Evolutionary conservation across 768 basidiomycete genomes (phyloP).

Genomic region (Podaxis pistillaris): DNA sequence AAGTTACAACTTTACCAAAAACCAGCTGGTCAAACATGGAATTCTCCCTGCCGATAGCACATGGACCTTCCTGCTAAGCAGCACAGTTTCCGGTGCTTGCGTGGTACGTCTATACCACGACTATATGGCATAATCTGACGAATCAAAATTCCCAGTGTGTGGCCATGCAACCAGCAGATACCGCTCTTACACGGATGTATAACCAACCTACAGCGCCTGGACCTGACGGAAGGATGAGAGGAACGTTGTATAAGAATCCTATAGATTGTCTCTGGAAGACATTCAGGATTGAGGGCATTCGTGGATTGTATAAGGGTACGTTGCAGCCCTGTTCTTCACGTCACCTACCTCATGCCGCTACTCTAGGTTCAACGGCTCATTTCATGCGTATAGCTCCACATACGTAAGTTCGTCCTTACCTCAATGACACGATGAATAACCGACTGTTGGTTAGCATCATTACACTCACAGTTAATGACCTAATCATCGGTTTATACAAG

Average conservation of each 20-base stretch:
- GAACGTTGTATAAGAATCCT: constrained; percentile 84
- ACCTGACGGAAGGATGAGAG: constrained; percentile 70
- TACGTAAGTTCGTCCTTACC: constrained; percentile 50
- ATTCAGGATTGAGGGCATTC: constrained; percentile 80
- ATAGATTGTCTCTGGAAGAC: constrained; percentile 99
- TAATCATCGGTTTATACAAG: constrained; percentile 71
- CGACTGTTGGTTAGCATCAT: constrained; percentile 58
- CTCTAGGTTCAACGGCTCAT: constrained; percentile 85
- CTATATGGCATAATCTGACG: not conserved
- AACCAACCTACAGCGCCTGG: constrained; percentile 83
- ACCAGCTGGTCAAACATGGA: constrained; percentile 63
- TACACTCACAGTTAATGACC: constrained; percentile 85
- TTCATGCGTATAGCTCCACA: constrained; percentile 91
- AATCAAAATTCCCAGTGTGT: constrained; percentile 52
- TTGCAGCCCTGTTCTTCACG: not conserved
- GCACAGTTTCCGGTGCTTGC: constrained; percentile 85
- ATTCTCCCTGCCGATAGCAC: constrained; percentile 75
- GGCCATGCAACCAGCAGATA: constrained; percentile 95
- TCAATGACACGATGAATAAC: not conserved
- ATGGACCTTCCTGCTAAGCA: constrained; percentile 87
- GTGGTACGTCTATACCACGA: constrained; percentile 59
- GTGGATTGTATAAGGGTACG: constrained; percentile 94
- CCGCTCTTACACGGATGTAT: constrained; percentile 92
- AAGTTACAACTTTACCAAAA: constrained; percentile 93
- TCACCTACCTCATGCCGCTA: not conserved